Evolutionary conservation across 192 early-diverging fungal species (phyloP), one percentile per base, ranked within the genome.

Genomic region (Radiomyces spectabilis): DNA sequence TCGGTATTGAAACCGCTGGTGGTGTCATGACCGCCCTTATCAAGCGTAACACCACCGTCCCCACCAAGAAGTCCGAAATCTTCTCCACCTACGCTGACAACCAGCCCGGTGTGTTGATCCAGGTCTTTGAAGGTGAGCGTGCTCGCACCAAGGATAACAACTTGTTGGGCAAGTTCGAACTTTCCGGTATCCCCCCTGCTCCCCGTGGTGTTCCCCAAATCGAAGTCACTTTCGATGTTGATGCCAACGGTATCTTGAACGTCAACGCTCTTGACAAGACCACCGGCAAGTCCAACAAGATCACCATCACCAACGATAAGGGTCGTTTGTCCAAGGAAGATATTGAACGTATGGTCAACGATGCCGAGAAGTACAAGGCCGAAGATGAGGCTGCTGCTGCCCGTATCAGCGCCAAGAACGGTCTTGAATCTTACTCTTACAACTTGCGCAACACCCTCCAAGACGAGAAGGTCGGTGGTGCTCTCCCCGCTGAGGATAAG

Each of bases 251-350:
- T 74, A 93, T 93, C 74, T 73, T 93, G 61, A 92, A 93, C 77
- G 93, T 97, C 63, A 69, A 75, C 30, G 92, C 93, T 46, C 65
- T 83, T 41, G 92, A 93, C 73, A 93, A 95, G 82, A 80, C 88
- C 55, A 93, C 89, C 30, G 91, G 92, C 41, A 78, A 81, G 48
- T 80, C 86, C 61, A 91, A 92, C 82, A 95, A 92, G 80, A 93
- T 94, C 75, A 93, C 92, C 68, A 93, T 95, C 77, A 93, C 91
- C 73, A 93, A 95, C 84, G 92, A 95, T 77, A 94, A 95, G 80
- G 92, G 91, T 52, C 89, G 93, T 64, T 81, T 97, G 37, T 87
- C 92, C 54, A 93, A 94, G 81, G 94, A 93, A 70, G 93, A 97
- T 52, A 95, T 95, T 66, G 93, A 95, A 68, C 92, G 93, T 69